Percentiles rank a stretch among this genome's conserved stretches.
These are phyloP conservation scores for Suillus sp. DNA, from an alignment of 768 basidiomycete species.

Conservation along the genomic window DNA sequence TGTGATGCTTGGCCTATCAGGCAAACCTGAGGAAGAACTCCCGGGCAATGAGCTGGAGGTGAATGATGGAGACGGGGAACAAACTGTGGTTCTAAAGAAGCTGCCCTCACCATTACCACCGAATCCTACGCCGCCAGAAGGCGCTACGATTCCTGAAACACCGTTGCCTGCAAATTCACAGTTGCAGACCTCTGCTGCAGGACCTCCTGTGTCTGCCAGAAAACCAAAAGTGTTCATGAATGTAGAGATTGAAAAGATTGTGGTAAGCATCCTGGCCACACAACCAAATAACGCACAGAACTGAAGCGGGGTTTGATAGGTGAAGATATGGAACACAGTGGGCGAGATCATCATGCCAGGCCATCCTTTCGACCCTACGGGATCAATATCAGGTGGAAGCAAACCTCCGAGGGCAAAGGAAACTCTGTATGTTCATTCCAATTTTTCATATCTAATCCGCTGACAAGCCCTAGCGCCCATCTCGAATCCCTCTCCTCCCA, in stretches of 20 bases:
- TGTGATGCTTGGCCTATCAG: background rate
- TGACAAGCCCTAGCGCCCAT: slow-evolving; percentile 44
- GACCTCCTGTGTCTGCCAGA: slow-evolving; percentile 22
- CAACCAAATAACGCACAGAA: background rate
- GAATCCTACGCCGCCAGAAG: background rate
- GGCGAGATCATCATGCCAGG: slow-evolving; percentile 67
- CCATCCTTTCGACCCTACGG: slow-evolving; percentile 41
- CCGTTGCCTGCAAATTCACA: slow-evolving; percentile 12
- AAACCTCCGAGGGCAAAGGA: slow-evolving; percentile 57
- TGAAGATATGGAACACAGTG: slow-evolving; percentile 68
- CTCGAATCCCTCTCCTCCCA: slow-evolving; percentile 57
- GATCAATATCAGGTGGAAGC: slow-evolving; percentile 27
- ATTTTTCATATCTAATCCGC: slow-evolving; percentile 7
- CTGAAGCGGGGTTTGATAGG: slow-evolving; percentile 73
- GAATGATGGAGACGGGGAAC: slow-evolving; percentile 30
- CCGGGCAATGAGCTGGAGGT: slow-evolving; percentile 7
- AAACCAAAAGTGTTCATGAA: slow-evolving; percentile 53
- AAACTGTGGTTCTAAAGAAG: slow-evolving; percentile 34
- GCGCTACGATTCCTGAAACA: slow-evolving; percentile 7
- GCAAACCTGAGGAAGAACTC: background rate
- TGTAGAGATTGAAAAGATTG: slow-evolving; percentile 62
- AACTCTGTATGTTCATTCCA: slow-evolving; percentile 52
- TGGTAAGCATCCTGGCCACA: slow-evolving; percentile 44
- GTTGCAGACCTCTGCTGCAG: slow-evolving; percentile 3
- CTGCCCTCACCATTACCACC: slow-evolving; percentile 8